Conservation (phyloP, 805 yeast genomes). For the Spathaspora boniae region DNA sequence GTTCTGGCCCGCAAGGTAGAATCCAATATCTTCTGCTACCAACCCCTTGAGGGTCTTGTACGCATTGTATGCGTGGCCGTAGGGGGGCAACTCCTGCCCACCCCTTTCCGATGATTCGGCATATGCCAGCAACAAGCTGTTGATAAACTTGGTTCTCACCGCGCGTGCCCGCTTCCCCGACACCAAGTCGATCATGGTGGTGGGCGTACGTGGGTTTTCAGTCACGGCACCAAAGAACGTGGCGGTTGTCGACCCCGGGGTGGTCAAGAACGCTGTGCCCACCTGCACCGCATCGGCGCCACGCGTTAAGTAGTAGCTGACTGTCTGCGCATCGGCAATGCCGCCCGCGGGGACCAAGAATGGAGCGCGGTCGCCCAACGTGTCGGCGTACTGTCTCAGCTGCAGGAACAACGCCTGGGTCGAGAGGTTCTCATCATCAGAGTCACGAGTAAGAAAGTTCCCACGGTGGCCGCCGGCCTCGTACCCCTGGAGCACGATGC, state of each 20-base stretch:
- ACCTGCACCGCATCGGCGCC: conserved; percentile 56
- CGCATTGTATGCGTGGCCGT: conserved; percentile 31
- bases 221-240: conserved; percentile 15
- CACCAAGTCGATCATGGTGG: conserved; percentile 31
- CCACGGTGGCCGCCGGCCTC: conserved; percentile 72
- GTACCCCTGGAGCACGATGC: conserved; percentile 51
- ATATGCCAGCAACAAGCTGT: too few species aligned
- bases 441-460: conserved; percentile 27
- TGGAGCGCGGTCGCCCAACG: background rate
- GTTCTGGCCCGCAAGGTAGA: conserved; percentile 35
- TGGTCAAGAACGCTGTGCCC: conserved; percentile 48
- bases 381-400: conserved; percentile 11
- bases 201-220: conserved; percentile 9
- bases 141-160: conserved; percentile 33
- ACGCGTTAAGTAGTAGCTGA: conserved; percentile 24
- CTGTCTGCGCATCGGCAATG: conserved; percentile 30
- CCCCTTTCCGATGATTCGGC: too few species aligned
- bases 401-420: conserved; percentile 29
- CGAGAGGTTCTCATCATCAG: conserved; percentile 30
- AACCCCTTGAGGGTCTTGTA: conserved; percentile 21
- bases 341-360: conserved; percentile 52
- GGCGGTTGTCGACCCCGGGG: conserved; percentile 26
- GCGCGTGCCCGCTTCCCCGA: conserved; percentile 41
- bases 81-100: conserved; percentile 25
- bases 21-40: conserved; percentile 18